Base-by-base conservation (phyloP, 768 basidiomycete genomes). In the Boletus rex-veris region DNA sequence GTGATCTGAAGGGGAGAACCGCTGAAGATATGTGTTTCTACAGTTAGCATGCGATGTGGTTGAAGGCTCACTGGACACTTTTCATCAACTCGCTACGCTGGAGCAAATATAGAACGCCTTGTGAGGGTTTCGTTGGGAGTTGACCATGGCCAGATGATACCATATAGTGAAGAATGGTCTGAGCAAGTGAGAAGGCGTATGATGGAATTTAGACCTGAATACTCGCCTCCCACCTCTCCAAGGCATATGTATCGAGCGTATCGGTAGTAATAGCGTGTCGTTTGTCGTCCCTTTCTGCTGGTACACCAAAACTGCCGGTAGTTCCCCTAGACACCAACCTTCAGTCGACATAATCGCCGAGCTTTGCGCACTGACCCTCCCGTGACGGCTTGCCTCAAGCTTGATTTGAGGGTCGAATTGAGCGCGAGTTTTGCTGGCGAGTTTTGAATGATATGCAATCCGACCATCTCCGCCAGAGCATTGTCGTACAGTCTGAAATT, bases 131-230 rank as follows among this genome's bases (percentile, higher is more conserved):
- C 8, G 84, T 74, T 24, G 88, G 82, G 36, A 80, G 75, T 66
- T 89, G 83, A n/a, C 84, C 90, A 28, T 82, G 84, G 12, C 85
- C 90, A 31, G 90, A 96, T 9, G 92, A 94, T 4, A 99, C 97
- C 94, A 99, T 97, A 66, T 91, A 98, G 71, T 98, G 93, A 41
- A 98, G 78, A 63, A 98, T 96, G 0, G 92, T 94, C 94, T 98
- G 37, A 16, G 48, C 28, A 38, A 36, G 28, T 5, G 30, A 16
- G 3, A 11, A 26, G 47, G 52, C 31, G 40, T 11, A 26, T 38
- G 28, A 46, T 46, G 15, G 21, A 28, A 43, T 11, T 46, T 49
- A 42, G 26, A 24, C 19, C 33, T 21, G 24, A 40, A 38, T 19
- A 66, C 78, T 57, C 58, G 88, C 92, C 83, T 97, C 93, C 93